Percentiles rank a stretch among this genome's conserved stretches.
Evolutionary conservation across 2,329 filamentous ascomycete genomes (phyloP).

Genomic region (Ophiostoma ulmi): DNA sequence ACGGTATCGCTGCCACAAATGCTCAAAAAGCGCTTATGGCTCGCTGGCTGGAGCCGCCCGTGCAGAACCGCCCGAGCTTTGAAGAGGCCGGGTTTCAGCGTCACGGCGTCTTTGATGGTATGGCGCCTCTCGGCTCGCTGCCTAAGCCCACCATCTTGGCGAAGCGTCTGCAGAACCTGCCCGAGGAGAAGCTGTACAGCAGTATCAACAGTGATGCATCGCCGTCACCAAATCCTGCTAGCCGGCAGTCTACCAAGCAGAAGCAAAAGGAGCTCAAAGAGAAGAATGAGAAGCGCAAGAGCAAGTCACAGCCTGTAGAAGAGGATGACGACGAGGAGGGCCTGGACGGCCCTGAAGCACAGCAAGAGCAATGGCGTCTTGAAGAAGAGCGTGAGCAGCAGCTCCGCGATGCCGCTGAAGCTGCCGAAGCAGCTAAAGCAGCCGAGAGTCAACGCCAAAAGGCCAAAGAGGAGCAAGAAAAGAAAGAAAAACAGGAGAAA

Average conservation of each 20-base stretch:
- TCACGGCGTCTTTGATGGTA: slow-evolving; percentile 72
- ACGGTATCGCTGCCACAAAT: slow-evolving; percentile 30
- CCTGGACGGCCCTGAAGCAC: slow-evolving; percentile 9
- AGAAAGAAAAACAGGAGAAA: background rate
- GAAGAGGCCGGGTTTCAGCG: slow-evolving; percentile 70
- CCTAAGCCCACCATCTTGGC: slow-evolving; percentile 57
- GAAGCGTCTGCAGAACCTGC: slow-evolving; percentile 36
- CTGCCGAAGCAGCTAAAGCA: background rate
- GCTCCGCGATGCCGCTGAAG: background rate
- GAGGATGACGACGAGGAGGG: background rate
- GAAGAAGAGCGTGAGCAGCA: slow-evolving; percentile 10
- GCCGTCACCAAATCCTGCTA: background rate
- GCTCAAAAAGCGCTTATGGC: slow-evolving; percentile 45
- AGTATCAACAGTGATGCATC: slow-evolving; percentile 11
- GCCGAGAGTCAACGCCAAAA: background rate
- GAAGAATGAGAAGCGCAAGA: background rate
- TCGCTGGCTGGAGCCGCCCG: slow-evolving; percentile 54
- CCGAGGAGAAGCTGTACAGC: slow-evolving; percentile 24
- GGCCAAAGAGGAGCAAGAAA: background rate
- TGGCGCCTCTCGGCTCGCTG: slow-evolving; percentile 72
- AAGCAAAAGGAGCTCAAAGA: slow-evolving; percentile 14
- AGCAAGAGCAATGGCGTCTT: slow-evolving; percentile 8
- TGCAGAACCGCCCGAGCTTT: slow-evolving; percentile 64
- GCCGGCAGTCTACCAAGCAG: slow-evolving; percentile 15
- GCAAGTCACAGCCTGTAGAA: slow-evolving; percentile 2